Conservation (phyloP, 805 yeast species). For the Cyberlindnera petersonii region DNA sequence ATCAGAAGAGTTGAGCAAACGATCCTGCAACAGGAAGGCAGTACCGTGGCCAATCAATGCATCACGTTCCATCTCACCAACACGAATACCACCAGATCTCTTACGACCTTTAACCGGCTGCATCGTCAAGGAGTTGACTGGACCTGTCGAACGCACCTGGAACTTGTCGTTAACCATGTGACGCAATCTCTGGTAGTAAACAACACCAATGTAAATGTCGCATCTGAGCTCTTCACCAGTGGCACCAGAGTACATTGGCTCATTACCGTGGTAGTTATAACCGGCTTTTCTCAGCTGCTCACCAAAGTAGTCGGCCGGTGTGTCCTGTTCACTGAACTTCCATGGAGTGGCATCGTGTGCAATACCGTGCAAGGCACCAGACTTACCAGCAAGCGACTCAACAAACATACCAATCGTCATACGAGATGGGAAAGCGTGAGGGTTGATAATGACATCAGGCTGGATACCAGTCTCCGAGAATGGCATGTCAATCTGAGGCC, state of each 20-base stretch:
- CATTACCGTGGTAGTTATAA: slow-evolving; percentile 96
- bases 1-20: slow-evolving; percentile 91
- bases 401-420: slow-evolving; percentile 99
- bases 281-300: slow-evolving; percentile 86
- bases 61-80: slow-evolving; percentile 99
- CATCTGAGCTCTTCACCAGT: slow-evolving; percentile 97
- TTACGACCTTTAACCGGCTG: slow-evolving; percentile 99
- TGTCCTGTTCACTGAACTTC: slow-evolving; percentile 85
- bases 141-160: slow-evolving; percentile 99
- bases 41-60: slow-evolving; percentile 98
- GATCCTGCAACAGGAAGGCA: slow-evolving; percentile 88
- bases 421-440: slow-evolving; percentile 99
- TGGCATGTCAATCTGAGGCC: slow-evolving; percentile 98
- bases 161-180: slow-evolving; percentile 99
- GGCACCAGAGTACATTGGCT: slow-evolving; percentile 98
- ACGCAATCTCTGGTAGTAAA: slow-evolving; percentile 95
- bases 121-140: slow-evolving; percentile 94
- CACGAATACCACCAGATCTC: slow-evolving; percentile 98
- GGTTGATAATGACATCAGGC: slow-evolving; percentile 96
- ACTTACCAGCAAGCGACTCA: slow-evolving; percentile 96
- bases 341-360: slow-evolving; percentile 98
- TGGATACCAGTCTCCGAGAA: slow-evolving; percentile 94
- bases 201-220: slow-evolving; percentile 95
- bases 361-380: slow-evolving; percentile 96
- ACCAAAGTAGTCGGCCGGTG: slow-evolving; percentile 97